Evolutionary conservation across 1,139 yeast genomes (phyloP), one percentile per base, ranked within the genome.

Genomic region (Nakaseomyces glabratus): DNA sequence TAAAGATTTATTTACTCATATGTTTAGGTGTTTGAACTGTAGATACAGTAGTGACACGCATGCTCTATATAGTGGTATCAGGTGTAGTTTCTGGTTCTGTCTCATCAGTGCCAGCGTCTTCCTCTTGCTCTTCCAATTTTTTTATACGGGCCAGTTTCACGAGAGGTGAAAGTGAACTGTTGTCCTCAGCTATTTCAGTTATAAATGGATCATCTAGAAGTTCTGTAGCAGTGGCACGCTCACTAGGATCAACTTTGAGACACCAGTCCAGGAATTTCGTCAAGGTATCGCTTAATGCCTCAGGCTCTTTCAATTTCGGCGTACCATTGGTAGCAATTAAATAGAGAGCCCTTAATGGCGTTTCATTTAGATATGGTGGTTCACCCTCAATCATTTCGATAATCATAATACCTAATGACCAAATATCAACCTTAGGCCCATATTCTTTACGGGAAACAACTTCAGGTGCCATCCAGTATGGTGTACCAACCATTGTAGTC

Each of bases 381-480:
- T 86, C 96, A 19, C 96, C 95, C 59, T 86, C 96, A 48, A 88
- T 82, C 96, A 86, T 86, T 60, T 86, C 97, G 52, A 88, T 84
- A 12, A 85, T 76, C 96, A 88, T 86, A 46, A 88, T 86, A 42
- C 97, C 96, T 45, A 88, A 65, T 11, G 94, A 82, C 97, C 97
- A 86, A 34, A 88, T 78, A 57, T 86, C 97, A 38, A 88, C 94
- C 59, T 88, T 85, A 22, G 95, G 93, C 1, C 95, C 96, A 56
- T 86, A 86, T 50, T 84, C 94, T 53, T 85, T 84, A 45, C 93
- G 67, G 9, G 82, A 73, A 11, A 88, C 94, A 20, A 33, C 26
- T 60, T 90, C 98, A 2, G 98, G 98, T 0, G 98, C 98, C 98
- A 90, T 90, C 98, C 98, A 90, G 58, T 90, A 90, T 4, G 98